Evolutionary conservation across 2,329 filamentous ascomycete species (phyloP), one percentile per base, ranked within the genome.

Genomic region (Meredithiella fracta): DNA sequence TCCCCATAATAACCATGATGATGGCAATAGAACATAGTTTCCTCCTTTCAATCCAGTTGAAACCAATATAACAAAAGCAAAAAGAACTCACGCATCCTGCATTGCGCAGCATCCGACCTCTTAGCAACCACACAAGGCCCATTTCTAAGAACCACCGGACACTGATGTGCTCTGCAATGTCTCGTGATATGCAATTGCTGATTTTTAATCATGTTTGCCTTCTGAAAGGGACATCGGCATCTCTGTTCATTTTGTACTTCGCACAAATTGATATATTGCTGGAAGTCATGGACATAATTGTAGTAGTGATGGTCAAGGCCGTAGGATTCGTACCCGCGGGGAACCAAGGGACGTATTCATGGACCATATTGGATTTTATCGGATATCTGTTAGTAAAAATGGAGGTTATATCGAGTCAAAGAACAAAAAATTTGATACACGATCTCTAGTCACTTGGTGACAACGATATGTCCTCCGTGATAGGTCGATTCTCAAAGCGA

Each of bases 71-170:
- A 34, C 29, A 34, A 34, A 34, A 34, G 5, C 29, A 34, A 34
- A 34, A 51, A 31, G 14, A 29, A 58, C 57, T 56, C 38, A 59
- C 57, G 57, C 17, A 17, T n/a, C 14, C 38, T 53, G 17, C 57
- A 59, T 17, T 50, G 52, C n/a, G 25, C 15, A 14, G 22, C 42
- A 2, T 38, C 47, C 17, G 49, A 49, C 37, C 47, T 55, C 31
- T 59, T 59, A 15, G 57, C 49, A 40, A n/a, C n/a, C 20, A 42
- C 53, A 20, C 57, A 59, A 14, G 38, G 20, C 23, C n/a, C 42
- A 2, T 37, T 37, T 15, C 50, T 42, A 4, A 31, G 23, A 25
- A 54, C 29, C 23, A 53, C 23, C 17, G 42, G 23, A 34, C 57
- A 59, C 44, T 59, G 57, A 44, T 59, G 29, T 40, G 47, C 15